Conservation (phyloP, 495 filamentous ascomycete genomes). For the Penicillium malachiteum region DNA sequence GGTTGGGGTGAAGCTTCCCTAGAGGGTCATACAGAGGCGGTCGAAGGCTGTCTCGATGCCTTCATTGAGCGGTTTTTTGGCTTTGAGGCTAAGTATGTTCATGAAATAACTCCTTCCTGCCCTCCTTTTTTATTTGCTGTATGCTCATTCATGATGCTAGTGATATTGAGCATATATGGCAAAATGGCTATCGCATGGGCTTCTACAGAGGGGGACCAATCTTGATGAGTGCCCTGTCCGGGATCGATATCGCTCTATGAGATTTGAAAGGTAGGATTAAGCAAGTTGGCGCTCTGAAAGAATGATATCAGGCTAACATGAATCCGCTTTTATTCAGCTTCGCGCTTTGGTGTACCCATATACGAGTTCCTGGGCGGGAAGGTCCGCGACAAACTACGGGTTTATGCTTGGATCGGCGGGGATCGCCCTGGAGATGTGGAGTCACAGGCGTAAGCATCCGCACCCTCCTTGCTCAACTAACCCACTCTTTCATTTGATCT, state of each 20-base stretch:
- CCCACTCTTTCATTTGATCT: background rate
- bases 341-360: background rate
- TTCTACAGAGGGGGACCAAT: constrained; percentile 81
- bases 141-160: constrained; percentile 30
- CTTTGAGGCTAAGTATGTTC: constrained; percentile 72
- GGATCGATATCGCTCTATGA: constrained; percentile 80
- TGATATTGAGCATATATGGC: constrained; percentile 82
- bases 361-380: constrained; percentile 63
- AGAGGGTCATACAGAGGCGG: constrained; percentile 72
- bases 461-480: no score
- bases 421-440: constrained; percentile 71
- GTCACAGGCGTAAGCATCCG: background rate
- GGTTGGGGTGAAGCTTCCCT: constrained; percentile 83
- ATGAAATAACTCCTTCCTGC: background rate
- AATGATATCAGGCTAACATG: constrained; percentile 47
- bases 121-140: background rate
- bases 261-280: constrained; percentile 58
- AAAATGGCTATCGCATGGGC: constrained; percentile 64
- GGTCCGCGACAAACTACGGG: constrained; percentile 66
- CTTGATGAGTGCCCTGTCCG: constrained; percentile 74
- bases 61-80: constrained; percentile 62
- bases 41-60: constrained; percentile 72
- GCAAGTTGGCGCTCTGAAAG: constrained; percentile 60
- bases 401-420: constrained; percentile 84
- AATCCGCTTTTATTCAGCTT: background rate